Conservation (phyloP, 2,329 filamentous ascomycete genomes). For the Penicillium sp. region DNA sequence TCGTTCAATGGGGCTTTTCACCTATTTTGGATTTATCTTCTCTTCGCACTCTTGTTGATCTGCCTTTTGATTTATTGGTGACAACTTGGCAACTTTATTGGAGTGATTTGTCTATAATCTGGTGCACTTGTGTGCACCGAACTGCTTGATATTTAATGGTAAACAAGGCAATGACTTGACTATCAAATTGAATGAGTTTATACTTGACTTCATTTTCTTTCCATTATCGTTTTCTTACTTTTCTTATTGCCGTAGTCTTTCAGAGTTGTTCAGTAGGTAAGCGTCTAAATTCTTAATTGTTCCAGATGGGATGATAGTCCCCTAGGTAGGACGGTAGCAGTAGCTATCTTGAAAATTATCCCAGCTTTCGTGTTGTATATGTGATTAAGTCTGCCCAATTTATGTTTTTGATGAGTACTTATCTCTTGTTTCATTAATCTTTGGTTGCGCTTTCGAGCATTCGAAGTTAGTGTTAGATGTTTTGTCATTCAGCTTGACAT, state of each 20-base stretch:
- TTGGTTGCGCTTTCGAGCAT: too few species aligned
- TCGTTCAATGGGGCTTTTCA: slow-evolving; percentile 4
- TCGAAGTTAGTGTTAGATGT: too few species aligned
- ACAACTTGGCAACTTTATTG: neutral
- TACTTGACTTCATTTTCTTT: neutral
- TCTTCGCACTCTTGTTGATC: slow-evolving; percentile 11
- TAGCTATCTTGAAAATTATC: too few species aligned
- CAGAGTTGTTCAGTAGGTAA: too few species aligned
- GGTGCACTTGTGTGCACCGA: neutral
- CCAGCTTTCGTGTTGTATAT: too few species aligned
- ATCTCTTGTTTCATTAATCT: too few species aligned
- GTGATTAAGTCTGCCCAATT: too few species aligned
- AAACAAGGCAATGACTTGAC: slow-evolving; percentile 8
- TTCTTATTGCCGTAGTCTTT: neutral
- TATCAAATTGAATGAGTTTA: slow-evolving; percentile 1
- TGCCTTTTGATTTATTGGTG: neutral
- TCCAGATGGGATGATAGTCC: too few species aligned
- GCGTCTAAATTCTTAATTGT: too few species aligned
- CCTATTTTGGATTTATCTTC: neutral
- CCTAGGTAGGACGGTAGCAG: too few species aligned
- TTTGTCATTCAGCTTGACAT: too few species aligned
- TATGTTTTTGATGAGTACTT: too few species aligned
- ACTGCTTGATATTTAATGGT: slow-evolving; percentile 10
- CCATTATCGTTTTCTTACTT: neutral
- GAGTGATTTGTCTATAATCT: slow-evolving; percentile 14